Evolutionary conservation across 73 alveolate species (phyloP), one percentile per base, ranked within the genome.

Genomic region (Paramecium pentaurelia): DNA sequence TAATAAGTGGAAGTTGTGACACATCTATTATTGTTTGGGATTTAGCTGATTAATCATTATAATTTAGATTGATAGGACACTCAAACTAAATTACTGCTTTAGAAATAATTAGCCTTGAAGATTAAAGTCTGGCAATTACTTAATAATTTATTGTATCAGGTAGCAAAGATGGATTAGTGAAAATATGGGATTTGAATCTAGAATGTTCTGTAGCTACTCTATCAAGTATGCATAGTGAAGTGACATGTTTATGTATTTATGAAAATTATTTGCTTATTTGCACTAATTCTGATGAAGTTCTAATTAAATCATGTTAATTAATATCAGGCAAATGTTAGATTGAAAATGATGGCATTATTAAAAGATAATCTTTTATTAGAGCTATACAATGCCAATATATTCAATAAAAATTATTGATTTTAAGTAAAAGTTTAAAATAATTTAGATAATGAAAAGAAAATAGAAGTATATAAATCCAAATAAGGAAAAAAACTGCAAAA

Each of bases 1-100:
- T 89, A 25, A 89, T 89, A 28, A 89, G 92, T 30, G 94, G 94
- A 71, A 89, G 94, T 89, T 77, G 85, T 10, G 94, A 89, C 44
- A 89, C 94, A 20, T 45, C 92, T 49, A 71, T 89, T 12, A 71
- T 68, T 10, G 92, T 89, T 27, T 89, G 94, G 94, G 94, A 89
- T 47, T 20, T 89, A 34, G 44, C 75, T 8, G 94, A 83, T 71
- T 58, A 89, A 89, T 28, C 37, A 22, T 64, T 83, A 16, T 68
- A 38, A 45, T 71, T 45, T 22, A 42, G 88, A 89, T 28, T 89
- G 36, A 27, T 40, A 4, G 94, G 94, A 2, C 94, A 89, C 22
- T 60, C 86, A 49, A 89, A 89, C 73, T 58, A 58, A 25, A 89
- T 89, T 7, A 89, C 94, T 40, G 94, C 75, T 16, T 71, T 89